Conservation (phyloP, 2,329 filamentous ascomycete species). For the Diaporthe velutina region DNA sequence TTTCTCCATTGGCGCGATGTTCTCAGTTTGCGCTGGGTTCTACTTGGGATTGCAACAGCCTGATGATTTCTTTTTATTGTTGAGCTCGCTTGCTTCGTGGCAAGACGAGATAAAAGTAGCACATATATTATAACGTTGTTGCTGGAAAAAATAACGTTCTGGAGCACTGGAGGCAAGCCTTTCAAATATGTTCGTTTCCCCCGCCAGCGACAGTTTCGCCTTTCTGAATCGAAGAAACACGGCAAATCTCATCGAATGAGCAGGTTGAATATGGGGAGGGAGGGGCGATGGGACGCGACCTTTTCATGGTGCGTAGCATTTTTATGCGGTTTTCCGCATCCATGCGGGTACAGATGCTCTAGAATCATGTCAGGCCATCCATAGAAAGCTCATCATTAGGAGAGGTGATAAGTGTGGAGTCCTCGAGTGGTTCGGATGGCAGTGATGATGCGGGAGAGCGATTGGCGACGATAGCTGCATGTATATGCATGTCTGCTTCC, state of each 20-base stretch:
- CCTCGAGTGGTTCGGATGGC: not conserved
- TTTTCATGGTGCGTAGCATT: not conserved
- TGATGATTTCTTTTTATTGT: not conserved
- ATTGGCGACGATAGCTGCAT: not conserved
- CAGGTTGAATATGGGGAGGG: not conserved
- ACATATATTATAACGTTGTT: not conserved
- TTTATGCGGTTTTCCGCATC: not conserved
- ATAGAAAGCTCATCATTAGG: not conserved
- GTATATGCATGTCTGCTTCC: not conserved
- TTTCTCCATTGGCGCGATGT: not conserved
- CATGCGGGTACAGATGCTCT: not conserved
- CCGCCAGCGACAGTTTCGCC: not conserved
- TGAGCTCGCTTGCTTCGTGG: not conserved
- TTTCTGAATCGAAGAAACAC: too few relatives aligned
- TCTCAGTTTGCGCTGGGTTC: not conserved
- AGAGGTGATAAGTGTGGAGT: not conserved
- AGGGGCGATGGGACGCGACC: not conserved
- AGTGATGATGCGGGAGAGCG: not conserved
- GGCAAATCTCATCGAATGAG: not conserved
- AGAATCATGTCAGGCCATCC: not conserved
- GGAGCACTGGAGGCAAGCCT: not conserved
- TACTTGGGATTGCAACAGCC: not conserved
- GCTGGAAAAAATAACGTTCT: not conserved
- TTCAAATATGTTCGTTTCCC: not conserved
- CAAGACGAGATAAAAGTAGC: not conserved